phyloP scores from a whole-genome alignment of 306 rosid species.

The Abrus pulchellus region DNA sequence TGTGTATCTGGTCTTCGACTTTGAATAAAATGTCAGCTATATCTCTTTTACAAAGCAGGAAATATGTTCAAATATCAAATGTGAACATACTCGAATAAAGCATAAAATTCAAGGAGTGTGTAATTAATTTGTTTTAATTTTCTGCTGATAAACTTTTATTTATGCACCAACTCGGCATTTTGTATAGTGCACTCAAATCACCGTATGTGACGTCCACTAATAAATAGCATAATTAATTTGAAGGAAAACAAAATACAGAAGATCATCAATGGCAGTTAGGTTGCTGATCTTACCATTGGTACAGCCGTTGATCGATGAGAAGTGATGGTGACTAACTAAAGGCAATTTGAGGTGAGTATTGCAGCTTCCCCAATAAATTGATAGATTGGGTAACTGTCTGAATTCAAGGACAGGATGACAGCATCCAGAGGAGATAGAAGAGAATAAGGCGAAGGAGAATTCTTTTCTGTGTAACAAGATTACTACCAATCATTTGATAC shows the following conservation, averaged over 20 bases:
- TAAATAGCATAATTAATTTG: not conserved
- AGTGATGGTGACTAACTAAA: constrained; percentile 24
- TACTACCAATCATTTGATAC: too few relatives aligned
- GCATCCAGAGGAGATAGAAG: too few relatives aligned
- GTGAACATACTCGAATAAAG: not conserved
- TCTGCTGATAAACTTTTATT: not conserved
- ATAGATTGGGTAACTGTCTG: not conserved
- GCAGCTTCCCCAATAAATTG: not conserved
- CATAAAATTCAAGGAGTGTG: not conserved
- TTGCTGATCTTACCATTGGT: not conserved
- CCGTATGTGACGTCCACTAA: not conserved
- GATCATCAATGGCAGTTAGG: not conserved
- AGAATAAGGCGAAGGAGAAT: too few relatives aligned
- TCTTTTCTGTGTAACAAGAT: too few relatives aligned
- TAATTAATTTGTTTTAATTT: not conserved
- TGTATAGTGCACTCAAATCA: not conserved
- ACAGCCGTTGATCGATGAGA: not conserved
- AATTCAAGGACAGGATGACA: not conserved
- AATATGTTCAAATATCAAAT: not conserved
- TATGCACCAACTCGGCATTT: not conserved
- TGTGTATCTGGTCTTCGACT: not conserved
- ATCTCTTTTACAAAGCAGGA: not conserved
- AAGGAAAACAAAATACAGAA: not conserved
- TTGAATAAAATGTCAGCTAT: not conserved
- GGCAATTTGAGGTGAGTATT: not conserved